A percentile compares a stretch with the other conserved stretches of the same genome.
Conservation (phyloP, 2,329 filamentous ascomycete species). For the Coniochaeta hoffmannii region DNA sequence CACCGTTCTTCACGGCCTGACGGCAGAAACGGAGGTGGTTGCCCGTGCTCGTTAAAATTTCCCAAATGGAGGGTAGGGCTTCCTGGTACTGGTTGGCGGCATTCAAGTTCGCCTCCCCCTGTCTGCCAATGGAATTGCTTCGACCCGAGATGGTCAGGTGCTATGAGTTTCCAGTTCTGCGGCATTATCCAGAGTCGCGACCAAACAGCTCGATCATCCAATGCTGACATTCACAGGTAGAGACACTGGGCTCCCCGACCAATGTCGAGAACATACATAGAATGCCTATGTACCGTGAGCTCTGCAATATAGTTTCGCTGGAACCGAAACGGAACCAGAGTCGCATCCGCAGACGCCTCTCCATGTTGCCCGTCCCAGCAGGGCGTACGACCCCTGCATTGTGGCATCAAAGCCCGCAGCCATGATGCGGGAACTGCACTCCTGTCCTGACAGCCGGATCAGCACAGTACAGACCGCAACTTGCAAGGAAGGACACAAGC, state of each 20-base stretch:
- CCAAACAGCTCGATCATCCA: too few relatives aligned
- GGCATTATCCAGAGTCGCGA: too few relatives aligned
- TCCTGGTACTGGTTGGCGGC: background rate
- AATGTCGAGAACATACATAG: background rate
- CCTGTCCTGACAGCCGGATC: background rate
- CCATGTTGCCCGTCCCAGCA: conserved; percentile 4
- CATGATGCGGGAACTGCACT: conserved; percentile 8
- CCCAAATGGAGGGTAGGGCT: conserved; percentile 13
- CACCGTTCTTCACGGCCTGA: too few relatives aligned
- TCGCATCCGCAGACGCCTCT: background rate
- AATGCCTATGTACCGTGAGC: background rate
- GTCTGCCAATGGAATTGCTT: too few relatives aligned
- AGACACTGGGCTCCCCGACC: background rate
- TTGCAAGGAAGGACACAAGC: background rate
- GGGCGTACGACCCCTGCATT: conserved; percentile 11
- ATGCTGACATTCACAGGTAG: background rate
- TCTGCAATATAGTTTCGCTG: background rate
- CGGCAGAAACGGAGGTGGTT: too few relatives aligned
- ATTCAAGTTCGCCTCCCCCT: too few relatives aligned
- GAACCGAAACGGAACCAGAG: background rate
- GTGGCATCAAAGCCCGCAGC: conserved; percentile 4
- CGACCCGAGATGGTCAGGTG: too few relatives aligned
- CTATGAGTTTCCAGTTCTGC: too few relatives aligned
- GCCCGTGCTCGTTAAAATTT: conserved; percentile 18
- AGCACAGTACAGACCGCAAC: background rate